These are phyloP conservation scores for Aspergillus quadrilineatus DNA, from an alignment of 2,329 filamentous ascomycete genomes.

Conservation along the genomic window DNA sequence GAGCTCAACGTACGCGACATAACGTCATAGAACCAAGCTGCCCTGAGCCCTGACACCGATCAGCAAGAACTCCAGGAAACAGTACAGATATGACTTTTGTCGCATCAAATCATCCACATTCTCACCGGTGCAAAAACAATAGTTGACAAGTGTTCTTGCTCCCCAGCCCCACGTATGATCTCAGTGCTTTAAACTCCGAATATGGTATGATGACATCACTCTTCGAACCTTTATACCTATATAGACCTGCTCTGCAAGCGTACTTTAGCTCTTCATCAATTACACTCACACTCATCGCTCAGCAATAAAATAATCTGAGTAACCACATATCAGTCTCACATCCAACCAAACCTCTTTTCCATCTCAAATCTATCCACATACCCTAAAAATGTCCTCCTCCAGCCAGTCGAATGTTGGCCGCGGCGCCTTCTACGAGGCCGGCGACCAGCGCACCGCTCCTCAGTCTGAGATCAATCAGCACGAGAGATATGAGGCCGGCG, in stretches of 20 bases:
- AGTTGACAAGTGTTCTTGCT: not conserved
- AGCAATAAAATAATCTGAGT: too few relatives aligned
- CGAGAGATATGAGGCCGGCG: constrained; percentile 69
- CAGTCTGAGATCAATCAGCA: constrained; percentile 53
- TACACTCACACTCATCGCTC: not conserved
- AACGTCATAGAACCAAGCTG: not conserved
- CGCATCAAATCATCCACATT: not conserved
- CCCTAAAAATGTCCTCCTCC: constrained; percentile 33
- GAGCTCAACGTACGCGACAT: not conserved
- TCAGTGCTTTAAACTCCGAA: constrained; percentile 15
- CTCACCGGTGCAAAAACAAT: not conserved
- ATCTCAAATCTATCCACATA: constrained; percentile 12
- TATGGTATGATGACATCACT: constrained; percentile 13
- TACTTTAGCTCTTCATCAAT: not conserved
- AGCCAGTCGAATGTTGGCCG: constrained; percentile 66
- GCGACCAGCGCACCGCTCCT: constrained; percentile 69
- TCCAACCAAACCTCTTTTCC: not conserved
- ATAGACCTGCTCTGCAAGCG: not conserved
- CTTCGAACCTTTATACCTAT: not conserved
- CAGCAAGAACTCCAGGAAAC: not conserved
- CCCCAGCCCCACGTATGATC: constrained; percentile 20
- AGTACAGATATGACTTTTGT: not conserved
- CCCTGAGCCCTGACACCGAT: not conserved
- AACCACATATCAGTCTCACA: too few relatives aligned
- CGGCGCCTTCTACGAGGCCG: constrained; percentile 67